Evolutionary conservation across 768 basidiomycete genomes (phyloP), one percentile per base, ranked within the genome.

Genomic region (Holtermannia corniformis): DNA sequence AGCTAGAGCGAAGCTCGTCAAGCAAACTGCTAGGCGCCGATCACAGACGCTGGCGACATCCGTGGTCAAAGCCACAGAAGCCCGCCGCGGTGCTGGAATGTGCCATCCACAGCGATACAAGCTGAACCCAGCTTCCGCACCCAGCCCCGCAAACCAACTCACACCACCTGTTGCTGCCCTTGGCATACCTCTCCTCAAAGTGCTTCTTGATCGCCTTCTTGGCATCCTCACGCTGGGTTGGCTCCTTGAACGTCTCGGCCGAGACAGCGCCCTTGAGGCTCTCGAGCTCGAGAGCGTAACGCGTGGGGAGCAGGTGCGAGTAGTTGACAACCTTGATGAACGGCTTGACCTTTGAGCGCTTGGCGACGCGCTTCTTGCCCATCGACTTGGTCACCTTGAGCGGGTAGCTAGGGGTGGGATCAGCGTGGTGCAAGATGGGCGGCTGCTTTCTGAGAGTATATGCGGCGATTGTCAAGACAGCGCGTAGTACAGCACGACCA

Each of bases 281-380:
- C 75, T 99, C 95, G 71, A 97, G 79, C 74, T 99, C 95, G 67
- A 99, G 81, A 58, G 88, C 86, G 76, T 97, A 99, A 75, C 95
- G 93, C 57, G 95, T 97, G 42, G 95, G 95, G 84, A 97, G 93
- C 59, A 99, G 80, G 77, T 99, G 95, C 54, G 90, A 88, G 80
- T 97, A 97, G 82, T 99, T 99, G 75, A 97, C 75, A 54, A 84
- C 92, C 83, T 99, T 97, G 81, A 99, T 90, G 77, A 99, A 99
- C 63, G 95, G 95, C 82, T 99, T 99, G 76, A 99, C 85, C 77
- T 91, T 93, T 78, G 83, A 90, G 78, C 95, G 81, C 77, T 79
- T 80, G 63, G 85, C 81, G 62, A 97, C 74, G 75, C 87, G 89
- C 81, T 95, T 97, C 75, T 87, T 82, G 60, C 93, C 88, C 93